Evolutionary conservation across 2,329 filamentous ascomycete species (phyloP).

Genomic region (Monosporascus sp.): DNA sequence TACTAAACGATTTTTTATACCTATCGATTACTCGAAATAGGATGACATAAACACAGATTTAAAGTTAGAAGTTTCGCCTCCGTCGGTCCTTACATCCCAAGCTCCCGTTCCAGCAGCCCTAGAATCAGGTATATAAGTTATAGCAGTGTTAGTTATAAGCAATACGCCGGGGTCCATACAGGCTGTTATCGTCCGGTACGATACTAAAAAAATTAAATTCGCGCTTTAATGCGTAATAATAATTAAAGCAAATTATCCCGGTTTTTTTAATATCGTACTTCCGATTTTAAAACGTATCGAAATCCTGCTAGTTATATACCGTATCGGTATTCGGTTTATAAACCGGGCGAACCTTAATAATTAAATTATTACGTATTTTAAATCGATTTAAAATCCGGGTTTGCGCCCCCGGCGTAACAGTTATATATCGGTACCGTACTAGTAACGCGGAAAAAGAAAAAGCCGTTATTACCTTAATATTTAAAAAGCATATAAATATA

Average conservation of each 20-base stretch:
- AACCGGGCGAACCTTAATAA: not conserved
- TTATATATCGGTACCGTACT: not conserved
- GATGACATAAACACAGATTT: not conserved
- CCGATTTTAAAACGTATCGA: not conserved
- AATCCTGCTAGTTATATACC: not conserved
- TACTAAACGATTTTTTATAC: no score
- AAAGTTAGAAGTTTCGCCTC: not conserved
- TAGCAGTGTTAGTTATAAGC: not conserved
- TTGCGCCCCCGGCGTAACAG: not conserved
- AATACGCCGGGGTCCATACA: not conserved
- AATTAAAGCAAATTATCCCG: not conserved
- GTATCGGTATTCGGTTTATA: not conserved
- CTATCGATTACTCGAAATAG: not conserved
- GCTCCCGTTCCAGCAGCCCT: not conserved
- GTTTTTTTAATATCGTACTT: not conserved
- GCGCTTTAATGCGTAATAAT: not conserved
- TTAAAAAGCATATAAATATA: no score
- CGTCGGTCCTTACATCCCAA: not conserved
- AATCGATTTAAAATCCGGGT: not conserved
- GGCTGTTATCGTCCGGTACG: not conserved
- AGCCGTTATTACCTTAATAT: not conserved
- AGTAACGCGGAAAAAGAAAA: not conserved
- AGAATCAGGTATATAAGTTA: not conserved
- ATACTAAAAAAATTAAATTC: not conserved
- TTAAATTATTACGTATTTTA: not conserved